Conservation (phyloP, 2,329 filamentous ascomycete species). For the Neonectria hederae region DNA sequence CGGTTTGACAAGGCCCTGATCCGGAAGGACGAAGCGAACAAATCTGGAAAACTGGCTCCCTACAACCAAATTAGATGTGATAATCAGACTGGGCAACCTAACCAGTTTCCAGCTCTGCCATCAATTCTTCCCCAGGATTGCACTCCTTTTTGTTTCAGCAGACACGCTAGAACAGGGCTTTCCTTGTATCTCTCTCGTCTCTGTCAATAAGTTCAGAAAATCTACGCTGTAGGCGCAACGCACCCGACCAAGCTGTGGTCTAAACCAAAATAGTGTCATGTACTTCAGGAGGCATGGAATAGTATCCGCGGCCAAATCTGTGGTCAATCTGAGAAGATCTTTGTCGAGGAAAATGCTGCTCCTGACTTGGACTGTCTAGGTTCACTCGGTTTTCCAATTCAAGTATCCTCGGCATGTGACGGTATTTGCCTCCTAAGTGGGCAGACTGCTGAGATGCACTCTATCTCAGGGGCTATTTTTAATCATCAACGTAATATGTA, state of each 20-base stretch:
- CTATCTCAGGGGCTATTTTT: neutral
- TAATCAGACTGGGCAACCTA: constrained; percentile 21
- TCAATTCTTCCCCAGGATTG: neutral
- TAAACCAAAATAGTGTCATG: neutral
- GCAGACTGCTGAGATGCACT: neutral
- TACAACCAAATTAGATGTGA: constrained; percentile 29
- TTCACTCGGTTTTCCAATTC: neutral
- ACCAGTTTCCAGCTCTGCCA: constrained; percentile 10
- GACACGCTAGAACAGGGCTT: neutral
- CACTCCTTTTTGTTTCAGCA: neutral
- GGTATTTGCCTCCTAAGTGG: neutral
- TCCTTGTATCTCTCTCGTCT: too few relatives aligned
- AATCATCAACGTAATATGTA: neutral
- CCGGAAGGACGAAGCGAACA: constrained; percentile 54
- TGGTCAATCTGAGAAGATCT: neutral
- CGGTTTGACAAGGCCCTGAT: constrained; percentile 44
- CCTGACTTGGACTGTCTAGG: neutral
- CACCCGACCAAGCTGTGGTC: neutral
- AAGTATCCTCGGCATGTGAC: neutral
- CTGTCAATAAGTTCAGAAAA: too few relatives aligned
- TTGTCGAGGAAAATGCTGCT: neutral
- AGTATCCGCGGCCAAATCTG: too few relatives aligned
- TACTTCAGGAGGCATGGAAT: too few relatives aligned
- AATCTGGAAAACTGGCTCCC: constrained; percentile 41
- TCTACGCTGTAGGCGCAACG: neutral